Percentiles rank a stretch among this genome's conserved stretches.
phyloP scores from a whole-genome alignment of 768 basidiomycete species.

The Lepiota brunneoincarnata region DNA sequence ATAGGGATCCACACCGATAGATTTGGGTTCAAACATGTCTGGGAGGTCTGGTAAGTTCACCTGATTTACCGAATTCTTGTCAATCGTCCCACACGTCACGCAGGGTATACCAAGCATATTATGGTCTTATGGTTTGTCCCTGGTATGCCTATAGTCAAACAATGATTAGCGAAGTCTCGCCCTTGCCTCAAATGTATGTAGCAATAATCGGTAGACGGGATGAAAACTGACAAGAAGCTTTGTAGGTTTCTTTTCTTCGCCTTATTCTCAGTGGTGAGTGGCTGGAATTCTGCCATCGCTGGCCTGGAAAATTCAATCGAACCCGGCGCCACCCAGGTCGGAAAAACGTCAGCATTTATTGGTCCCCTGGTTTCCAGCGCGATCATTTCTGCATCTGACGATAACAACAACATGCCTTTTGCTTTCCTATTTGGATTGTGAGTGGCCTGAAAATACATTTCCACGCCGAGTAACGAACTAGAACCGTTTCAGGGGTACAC shows the following conservation, averaged over 20 bases:
- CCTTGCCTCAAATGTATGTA: constrained; percentile 63
- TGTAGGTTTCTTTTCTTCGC: constrained; percentile 69
- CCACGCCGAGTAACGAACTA: neutral
- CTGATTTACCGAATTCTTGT: neutral
- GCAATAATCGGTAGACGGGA: neutral
- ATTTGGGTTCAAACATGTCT: constrained; percentile 81
- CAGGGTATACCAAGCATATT: constrained; percentile 70
- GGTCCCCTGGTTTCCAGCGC: constrained; percentile 75
- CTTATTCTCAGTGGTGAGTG: constrained; percentile 62
- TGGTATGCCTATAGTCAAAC: constrained; percentile 84
- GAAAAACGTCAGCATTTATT: constrained; percentile 76
- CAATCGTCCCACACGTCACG: neutral
- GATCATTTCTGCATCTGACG: constrained; percentile 63
- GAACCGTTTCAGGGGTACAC: constrained; percentile 36
- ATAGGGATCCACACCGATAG: constrained; percentile 71
- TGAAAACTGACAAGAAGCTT: constrained; percentile 10
- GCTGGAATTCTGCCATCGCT: neutral
- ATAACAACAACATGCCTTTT: constrained; percentile 77
- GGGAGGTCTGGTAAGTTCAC: constrained; percentile 68
- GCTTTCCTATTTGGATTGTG: constrained; percentile 70
- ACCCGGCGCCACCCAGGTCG: constrained; percentile 39
- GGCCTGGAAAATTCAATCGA: neutral
- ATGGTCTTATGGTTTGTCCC: constrained; percentile 71
- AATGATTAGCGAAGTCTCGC: constrained; percentile 80
- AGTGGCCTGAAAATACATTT: constrained; percentile 21